These are phyloP conservation scores for Scheffersomyces lignicola DNA, from an alignment of 1,139 yeast genomes.

Conservation along the genomic window DNA sequence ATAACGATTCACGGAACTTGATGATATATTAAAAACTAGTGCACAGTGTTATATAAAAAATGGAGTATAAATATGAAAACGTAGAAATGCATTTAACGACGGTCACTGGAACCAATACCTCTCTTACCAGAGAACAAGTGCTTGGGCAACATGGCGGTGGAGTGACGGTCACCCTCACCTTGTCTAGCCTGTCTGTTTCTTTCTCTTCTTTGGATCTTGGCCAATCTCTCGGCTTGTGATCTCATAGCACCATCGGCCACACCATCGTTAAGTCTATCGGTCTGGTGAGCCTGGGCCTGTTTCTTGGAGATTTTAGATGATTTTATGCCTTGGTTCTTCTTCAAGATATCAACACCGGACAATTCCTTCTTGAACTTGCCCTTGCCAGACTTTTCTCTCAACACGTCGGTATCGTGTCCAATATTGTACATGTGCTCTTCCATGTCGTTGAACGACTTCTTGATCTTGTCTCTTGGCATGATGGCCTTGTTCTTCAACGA, in stretches of 20 bases:
- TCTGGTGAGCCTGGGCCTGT: constrained; percentile 55
- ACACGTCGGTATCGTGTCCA: constrained; percentile 80
- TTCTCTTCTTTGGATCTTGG: constrained; percentile 88
- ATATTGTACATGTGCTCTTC: constrained; percentile 85
- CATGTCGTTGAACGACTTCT: constrained; percentile 76
- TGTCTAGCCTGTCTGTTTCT: constrained; percentile 90
- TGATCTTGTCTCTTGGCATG: constrained; percentile 88
- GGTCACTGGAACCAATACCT: constrained; percentile 85
- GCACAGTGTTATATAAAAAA: constrained; percentile 5
- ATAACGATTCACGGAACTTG: not conserved
- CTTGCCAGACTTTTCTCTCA: constrained; percentile 50
- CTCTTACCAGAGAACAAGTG: constrained; percentile 96
- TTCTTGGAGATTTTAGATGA: constrained; percentile 46
- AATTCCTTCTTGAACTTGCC: constrained; percentile 42
- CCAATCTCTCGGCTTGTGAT: constrained; percentile 83
- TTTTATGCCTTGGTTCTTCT: constrained; percentile 50
- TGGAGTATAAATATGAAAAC: constrained; percentile 5
- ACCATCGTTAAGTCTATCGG: constrained; percentile 87
- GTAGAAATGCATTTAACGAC: constrained; percentile 45
- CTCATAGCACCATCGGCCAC: constrained; percentile 79
- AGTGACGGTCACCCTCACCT: constrained; percentile 95
- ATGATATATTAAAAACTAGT: constrained; percentile 1
- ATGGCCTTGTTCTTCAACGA: constrained; percentile 84
- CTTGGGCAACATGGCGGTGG: constrained; percentile 82
- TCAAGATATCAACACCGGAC: constrained; percentile 77